phyloP scores from a whole-genome alignment of 192 early-diverging fungal species.

The Coemansia sp. region DNA sequence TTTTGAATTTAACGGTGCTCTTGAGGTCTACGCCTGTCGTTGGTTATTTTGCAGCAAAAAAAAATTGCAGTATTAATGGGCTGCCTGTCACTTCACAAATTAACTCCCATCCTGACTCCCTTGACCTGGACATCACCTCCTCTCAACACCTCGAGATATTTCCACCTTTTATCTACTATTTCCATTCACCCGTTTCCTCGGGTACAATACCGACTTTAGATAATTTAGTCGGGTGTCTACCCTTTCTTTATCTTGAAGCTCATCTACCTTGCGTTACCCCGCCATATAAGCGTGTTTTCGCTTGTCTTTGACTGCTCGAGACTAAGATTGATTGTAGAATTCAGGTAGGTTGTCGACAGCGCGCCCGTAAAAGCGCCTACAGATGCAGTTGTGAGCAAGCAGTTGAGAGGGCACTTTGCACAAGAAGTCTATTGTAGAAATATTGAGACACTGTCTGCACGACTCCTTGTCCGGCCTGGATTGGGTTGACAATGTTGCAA shows the following conservation, averaged over 20 bases:
- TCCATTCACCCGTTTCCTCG: neutral
- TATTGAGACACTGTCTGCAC: neutral
- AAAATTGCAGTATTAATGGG: conserved; percentile 1
- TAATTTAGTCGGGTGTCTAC: neutral
- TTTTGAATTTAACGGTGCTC: neutral
- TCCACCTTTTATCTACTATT: neutral
- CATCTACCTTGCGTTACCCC: neutral
- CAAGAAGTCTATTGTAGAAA: neutral
- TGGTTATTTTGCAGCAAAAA: neutral
- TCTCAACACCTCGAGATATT: neutral
- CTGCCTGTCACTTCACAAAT: neutral
- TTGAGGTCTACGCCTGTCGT: neutral
- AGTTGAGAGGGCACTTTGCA: neutral
- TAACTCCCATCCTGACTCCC: neutral
- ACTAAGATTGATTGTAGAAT: neutral
- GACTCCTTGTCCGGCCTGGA: neutral
- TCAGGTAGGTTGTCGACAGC: neutral
- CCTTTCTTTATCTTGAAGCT: neutral
- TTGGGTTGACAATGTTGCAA: neutral
- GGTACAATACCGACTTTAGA: neutral
- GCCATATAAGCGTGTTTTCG: neutral
- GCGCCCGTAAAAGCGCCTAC: neutral
- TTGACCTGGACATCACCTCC: neutral
- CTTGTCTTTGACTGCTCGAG: neutral
- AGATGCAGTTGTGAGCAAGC: neutral